Evolutionary conservation across 345 rosid species (phyloP).

Genomic region (Populus pruinosa): DNA sequence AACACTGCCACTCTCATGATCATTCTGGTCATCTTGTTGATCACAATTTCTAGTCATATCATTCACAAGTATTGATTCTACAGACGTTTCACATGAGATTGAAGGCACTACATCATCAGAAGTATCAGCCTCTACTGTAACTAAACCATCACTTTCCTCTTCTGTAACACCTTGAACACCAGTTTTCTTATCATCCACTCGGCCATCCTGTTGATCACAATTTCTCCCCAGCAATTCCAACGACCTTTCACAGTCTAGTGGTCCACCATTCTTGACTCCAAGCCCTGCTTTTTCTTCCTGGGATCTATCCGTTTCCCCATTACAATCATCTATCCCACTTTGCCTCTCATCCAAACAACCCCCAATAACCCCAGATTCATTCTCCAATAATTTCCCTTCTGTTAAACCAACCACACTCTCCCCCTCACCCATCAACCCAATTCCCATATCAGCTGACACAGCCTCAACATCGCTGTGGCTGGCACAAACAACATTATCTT

Average conservation of each 20-base stretch:
- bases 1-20: background rate
- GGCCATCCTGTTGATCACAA: slow-evolving; percentile 7
- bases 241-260: slow-evolving; percentile 9
- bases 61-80: slow-evolving; percentile 7
- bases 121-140: background rate
- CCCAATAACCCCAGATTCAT: background rate
- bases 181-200: background rate
- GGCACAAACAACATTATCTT: slow-evolving; percentile 18
- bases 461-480: slow-evolving; percentile 6
- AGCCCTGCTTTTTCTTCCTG: slow-evolving; percentile 18
- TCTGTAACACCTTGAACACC: background rate
- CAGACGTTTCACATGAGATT: background rate
- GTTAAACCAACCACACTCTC: slow-evolving; percentile 7
- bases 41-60: slow-evolving; percentile 6
- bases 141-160: background rate
- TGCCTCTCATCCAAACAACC: slow-evolving; percentile 6
- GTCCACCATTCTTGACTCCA: slow-evolving; percentile 3
- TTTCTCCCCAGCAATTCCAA: slow-evolving; percentile 16
- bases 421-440: slow-evolving; percentile 1
- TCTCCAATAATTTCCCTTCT: slow-evolving; percentile 4
- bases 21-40: background rate
- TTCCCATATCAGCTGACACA: background rate
- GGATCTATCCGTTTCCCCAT: slow-evolving; percentile 3
- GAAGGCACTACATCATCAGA: background rate
- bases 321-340: slow-evolving; percentile 9